Evolutionary conservation across 352 stramenopile genomes (phyloP), one percentile per base, ranked within the genome.

Genomic region (Globisporangium camurandrum): DNA sequence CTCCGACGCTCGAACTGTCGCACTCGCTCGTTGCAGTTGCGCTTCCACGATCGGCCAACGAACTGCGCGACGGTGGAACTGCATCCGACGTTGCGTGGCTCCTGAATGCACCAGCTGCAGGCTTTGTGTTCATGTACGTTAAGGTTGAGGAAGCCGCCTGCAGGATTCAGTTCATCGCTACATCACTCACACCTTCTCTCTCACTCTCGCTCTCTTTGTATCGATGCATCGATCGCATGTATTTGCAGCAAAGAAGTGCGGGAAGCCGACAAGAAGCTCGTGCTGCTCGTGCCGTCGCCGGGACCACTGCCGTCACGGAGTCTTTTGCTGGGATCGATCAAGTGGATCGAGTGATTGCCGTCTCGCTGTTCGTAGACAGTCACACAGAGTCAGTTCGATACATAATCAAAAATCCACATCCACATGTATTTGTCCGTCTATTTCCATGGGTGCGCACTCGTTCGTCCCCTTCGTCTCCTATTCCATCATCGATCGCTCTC

Each of bases 101-200:
- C 38, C 62, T 93, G 24, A 47, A 55, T 36, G 57, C 71, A 1
- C 75, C 78, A 1, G 74, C 80, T 26, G 83, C 81, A 30, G 83
- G 83, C 14, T 94, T 92, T 53, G 80, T 94, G 16, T 86, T 87
- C 57, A 69, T 94, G 83, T 94, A 75, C 44, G 79, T 79, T 1
- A 12, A 20, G 9, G 34, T 11, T 48, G 30, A 16, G 30, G 10
- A 31, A 46, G 27, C 5, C 54, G 30, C 36, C 41, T 34, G n/a
- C 31, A 33, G 23, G 58, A 22, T 9, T 19, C n/a, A n/a, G n/a
- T n/a, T n/a, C 17, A 33, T 20, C 31, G 33, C 3, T 10, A 28
- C n/a, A 10, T 42, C 14, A 27, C 2, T 30, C 37, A 43, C 24
- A 46, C 24, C 17, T 26, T 33, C 17, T 56, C 30, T 4, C 27